Conservation (phyloP, 306 rosid genomes). For the Purshia tridentata region DNA sequence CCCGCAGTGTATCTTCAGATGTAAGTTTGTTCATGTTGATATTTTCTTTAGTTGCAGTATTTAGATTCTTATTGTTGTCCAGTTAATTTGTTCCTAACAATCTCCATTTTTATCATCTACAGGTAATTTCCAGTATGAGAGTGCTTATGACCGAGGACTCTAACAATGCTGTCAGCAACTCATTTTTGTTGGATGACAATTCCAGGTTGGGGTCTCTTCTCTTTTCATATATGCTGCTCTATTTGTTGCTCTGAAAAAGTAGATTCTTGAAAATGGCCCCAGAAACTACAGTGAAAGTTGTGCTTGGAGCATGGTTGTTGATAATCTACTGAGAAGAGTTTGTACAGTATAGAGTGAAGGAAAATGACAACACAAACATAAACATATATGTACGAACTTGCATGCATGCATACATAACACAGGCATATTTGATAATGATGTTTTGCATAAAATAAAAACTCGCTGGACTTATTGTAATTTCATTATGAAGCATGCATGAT, state of each 20-base stretch:
- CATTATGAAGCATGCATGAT: too few relatives aligned
- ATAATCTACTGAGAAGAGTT: not conserved
- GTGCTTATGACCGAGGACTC: slow-evolving; percentile 99
- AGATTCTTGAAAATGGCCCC: not conserved
- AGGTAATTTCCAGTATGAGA: slow-evolving; percentile 96
- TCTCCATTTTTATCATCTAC: slow-evolving; percentile 28
- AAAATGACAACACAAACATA: not conserved
- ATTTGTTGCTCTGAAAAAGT: not conserved
- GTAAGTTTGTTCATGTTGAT: slow-evolving; percentile 42
- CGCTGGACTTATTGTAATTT: not conserved
- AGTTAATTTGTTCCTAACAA: slow-evolving; percentile 24
- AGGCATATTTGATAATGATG: not conserved
- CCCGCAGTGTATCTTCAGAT: slow-evolving; percentile 92
- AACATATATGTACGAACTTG: not conserved
- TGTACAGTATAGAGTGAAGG: not conserved
- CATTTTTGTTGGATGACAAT: slow-evolving; percentile 96
- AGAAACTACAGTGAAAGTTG: too few relatives aligned
- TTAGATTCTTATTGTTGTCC: not conserved
- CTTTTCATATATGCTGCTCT: not conserved
- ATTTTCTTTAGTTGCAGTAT: slow-evolving; percentile 16
- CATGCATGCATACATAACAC: too few relatives aligned
- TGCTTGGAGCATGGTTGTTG: not conserved
- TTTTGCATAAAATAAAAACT: not conserved
- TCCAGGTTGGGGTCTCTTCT: slow-evolving; percentile 65
- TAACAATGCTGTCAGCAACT: slow-evolving; percentile 84